Evolutionary conservation across 345 rosid genomes (phyloP), one percentile per base, ranked within the genome.

Genomic region (Dipteronia sinensis): DNA sequence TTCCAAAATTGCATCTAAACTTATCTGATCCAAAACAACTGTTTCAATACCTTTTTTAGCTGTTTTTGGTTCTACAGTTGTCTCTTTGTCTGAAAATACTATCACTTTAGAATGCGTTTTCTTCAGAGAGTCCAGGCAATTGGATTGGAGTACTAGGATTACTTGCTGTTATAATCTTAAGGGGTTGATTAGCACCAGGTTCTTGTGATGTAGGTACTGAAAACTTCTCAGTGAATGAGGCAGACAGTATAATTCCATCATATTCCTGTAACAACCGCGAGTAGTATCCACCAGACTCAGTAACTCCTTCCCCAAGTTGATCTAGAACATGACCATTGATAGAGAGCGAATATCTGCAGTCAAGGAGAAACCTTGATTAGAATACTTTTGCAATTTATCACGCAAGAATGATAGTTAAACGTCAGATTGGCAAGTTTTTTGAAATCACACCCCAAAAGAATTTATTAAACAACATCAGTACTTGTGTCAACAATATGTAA

Each of bases 261-360:
- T 90, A 89, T 82, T 96, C 92, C 73, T 89, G 95, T 67, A 90
- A 84, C 78, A 95, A 74, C 79, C 80, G 83, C 23, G 89, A 91
- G 88, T 91, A 90, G 87, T 92, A 88, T 65, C 99, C 96, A 79
- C 94, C 92, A 62, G 40, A 16, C 73, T 83, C 81, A 0, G 71
- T 34, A 34, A 76, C 92, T 63, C 91, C 89, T 79, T 87, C 91
- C n/a, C 97, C 97, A 19, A 90, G 88, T 83, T 84, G 85, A 78
- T 92, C 83, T 1, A 85, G 61, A 67, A 86, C 25, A 42, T 83
- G 80, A 53, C 97, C 97, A 82, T 90, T 89, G 65, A 84, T 83
- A 46, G 94, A 91, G 51, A 95, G 83, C 63, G 97, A 85, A 88
- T 87, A 93, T 81, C 97, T 90, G 66, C 73, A 84, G 44, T 76